phyloP scores from a whole-genome alignment of 2,329 filamentous ascomycete genomes.

The Claviceps sp. region DNA sequence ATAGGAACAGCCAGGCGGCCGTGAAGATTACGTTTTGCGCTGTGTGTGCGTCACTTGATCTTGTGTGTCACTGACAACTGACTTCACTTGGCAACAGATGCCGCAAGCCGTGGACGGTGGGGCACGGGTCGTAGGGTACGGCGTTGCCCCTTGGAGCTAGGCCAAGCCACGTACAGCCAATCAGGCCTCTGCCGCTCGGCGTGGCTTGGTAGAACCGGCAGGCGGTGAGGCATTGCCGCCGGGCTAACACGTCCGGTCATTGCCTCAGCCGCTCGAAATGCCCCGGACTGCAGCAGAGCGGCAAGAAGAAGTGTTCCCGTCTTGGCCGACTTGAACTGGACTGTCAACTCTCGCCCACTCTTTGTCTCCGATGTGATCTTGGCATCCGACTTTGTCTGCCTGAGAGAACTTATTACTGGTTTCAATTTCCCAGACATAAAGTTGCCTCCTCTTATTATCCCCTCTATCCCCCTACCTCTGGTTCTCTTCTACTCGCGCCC shows the following conservation, averaged over 20 bases:
- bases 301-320: background rate
- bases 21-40: background rate
- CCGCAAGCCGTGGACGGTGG: no score
- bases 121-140: no score
- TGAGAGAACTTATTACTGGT: no score
- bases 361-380: background rate
- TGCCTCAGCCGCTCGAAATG: background rate
- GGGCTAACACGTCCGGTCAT: conserved; percentile 8
- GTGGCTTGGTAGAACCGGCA: conserved; percentile 6
- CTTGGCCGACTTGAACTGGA: background rate
- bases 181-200: conserved; percentile 2
- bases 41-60: background rate
- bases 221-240: conserved; percentile 9
- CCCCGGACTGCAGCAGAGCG: background rate
- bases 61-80: no score
- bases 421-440: background rate
- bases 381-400: background rate
- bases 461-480: background rate
- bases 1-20: background rate
- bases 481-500: background rate
- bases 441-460: background rate
- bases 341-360: background rate
- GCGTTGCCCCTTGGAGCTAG: background rate
- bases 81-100: background rate
- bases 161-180: conserved; percentile 4